phyloP scores from a whole-genome alignment of 495 filamentous ascomycete species.

The Aspergillus asperescens region DNA sequence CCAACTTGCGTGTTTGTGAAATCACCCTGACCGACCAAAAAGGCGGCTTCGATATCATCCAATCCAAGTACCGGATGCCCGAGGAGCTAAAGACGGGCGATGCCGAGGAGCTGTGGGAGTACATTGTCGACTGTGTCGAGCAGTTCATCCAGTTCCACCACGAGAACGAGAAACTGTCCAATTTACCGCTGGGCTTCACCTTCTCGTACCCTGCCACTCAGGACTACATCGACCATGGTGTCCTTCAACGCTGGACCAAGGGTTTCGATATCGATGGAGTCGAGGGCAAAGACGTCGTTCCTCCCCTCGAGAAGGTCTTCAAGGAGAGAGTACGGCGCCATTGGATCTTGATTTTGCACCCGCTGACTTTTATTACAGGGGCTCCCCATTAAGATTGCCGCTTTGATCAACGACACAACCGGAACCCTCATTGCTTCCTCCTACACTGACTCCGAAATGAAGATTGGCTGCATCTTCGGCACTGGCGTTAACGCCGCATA shows the following conservation, averaged over 20 bases:
- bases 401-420: constrained; percentile 96
- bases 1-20: constrained; percentile 96
- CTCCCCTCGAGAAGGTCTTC: constrained; percentile 81
- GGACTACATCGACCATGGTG: constrained; percentile 91
- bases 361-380: constrained; percentile 43
- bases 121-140: constrained; percentile 93
- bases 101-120: constrained; percentile 92
- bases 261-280: constrained; percentile 97
- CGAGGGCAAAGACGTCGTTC: constrained; percentile 91
- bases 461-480: constrained; percentile 96
- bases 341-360: neutral
- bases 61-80: constrained; percentile 97
- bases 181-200: constrained; percentile 86
- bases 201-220: constrained; percentile 98
- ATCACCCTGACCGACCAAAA: constrained; percentile 84
- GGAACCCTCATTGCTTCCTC: constrained; percentile 97
- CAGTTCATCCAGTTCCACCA: constrained; percentile 96
- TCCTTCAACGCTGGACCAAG: constrained; percentile 97
- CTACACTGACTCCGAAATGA: constrained; percentile 87
- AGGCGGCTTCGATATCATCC: constrained; percentile 97
- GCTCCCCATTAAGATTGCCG: constrained; percentile 87
- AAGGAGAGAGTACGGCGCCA: constrained; percentile 59
- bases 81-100: constrained; percentile 90
- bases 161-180: constrained; percentile 54
- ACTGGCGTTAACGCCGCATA: constrained; percentile 98